phyloP scores from a whole-genome alignment of 2,329 filamentous ascomycete species.

The Fonsecaea nubica region DNA sequence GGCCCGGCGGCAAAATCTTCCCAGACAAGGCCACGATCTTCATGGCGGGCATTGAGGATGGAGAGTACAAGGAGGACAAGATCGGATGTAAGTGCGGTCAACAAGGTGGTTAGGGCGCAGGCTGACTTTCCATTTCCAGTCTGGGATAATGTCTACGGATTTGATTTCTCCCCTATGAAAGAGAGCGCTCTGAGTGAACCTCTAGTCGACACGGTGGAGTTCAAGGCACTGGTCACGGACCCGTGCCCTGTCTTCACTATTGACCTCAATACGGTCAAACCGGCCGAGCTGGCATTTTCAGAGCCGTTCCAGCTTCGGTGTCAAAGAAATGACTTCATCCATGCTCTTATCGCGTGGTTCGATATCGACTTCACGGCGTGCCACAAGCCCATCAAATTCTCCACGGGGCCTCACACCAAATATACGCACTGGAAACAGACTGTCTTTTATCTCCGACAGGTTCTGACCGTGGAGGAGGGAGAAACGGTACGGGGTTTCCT shows the following conservation, averaged over 20 bases:
- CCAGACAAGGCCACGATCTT: conserved; percentile 99
- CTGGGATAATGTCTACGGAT: conserved; percentile 99
- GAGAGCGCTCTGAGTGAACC: conserved; percentile 91
- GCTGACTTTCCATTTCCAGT: conserved; percentile 61
- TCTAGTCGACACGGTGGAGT: conserved; percentile 94
- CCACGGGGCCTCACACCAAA: conserved; percentile 95
- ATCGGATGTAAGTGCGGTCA: conserved; percentile 80
- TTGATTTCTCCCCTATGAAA: conserved; percentile 95
- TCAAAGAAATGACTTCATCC: conserved; percentile 91
- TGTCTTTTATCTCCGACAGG: conserved; percentile 94
- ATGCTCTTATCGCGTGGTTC: conserved; percentile 97
- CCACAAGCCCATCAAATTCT: conserved; percentile 97
- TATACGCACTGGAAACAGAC: conserved; percentile 99
- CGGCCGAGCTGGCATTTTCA: conserved; percentile 82
- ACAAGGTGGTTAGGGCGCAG: conserved; percentile 1
- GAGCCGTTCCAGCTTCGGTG: conserved; percentile 76
- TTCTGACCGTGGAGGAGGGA: conserved; percentile 86
- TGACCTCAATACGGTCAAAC: conserved; percentile 89
- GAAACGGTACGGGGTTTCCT: conserved; percentile 78
- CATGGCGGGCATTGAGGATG: conserved; percentile 95
- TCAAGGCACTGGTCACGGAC: conserved; percentile 96
- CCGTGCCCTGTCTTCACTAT: conserved; percentile 83
- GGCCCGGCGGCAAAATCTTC: conserved; percentile 89
- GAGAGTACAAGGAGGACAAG: conserved; percentile 99
- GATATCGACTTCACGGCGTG: conserved; percentile 98